Conservation (phyloP, 2,329 filamentous ascomycete genomes). For the Penicillium sp. region DNA sequence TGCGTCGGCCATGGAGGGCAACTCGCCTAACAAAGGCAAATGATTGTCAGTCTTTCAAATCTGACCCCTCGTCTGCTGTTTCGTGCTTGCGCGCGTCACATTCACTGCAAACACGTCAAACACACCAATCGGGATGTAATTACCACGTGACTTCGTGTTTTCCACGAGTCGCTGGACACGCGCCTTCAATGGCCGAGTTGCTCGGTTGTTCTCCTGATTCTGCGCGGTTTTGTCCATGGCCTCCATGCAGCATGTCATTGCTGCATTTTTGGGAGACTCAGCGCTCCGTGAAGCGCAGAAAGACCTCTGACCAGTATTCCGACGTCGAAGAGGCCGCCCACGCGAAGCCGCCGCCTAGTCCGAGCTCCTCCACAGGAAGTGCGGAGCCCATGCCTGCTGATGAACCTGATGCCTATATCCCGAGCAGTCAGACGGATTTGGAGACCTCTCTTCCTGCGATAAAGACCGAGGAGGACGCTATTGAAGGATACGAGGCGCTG, state of each 20-base stretch:
- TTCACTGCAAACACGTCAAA: slow-evolving; percentile 17
- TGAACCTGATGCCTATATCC: slow-evolving; percentile 28
- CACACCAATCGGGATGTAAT: slow-evolving; percentile 16
- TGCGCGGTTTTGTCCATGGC: slow-evolving; percentile 9
- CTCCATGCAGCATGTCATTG: slow-evolving; percentile 31
- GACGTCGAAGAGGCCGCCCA: slow-evolving; percentile 1
- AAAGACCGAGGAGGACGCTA: slow-evolving; percentile 66
- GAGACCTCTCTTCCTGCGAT: slow-evolving; percentile 70
- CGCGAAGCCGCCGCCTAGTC: slow-evolving; percentile 13
- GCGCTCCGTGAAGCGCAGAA: slow-evolving; percentile 34
- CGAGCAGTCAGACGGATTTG: slow-evolving; percentile 60
- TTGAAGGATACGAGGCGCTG: slow-evolving; percentile 74
- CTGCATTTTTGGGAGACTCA: slow-evolving; percentile 38
- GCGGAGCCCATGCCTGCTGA: slow-evolving; percentile 29
- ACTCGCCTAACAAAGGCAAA: not conserved
- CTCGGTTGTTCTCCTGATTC: not conserved
- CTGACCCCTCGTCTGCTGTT: not conserved
- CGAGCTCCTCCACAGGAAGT: slow-evolving; percentile 37
- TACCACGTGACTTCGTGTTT: slow-evolving; percentile 34
- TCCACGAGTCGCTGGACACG: slow-evolving; percentile 22
- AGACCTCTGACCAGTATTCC: slow-evolving; percentile 17
- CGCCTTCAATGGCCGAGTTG: slow-evolving; percentile 1
- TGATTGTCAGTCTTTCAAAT: not conserved
- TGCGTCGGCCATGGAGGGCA: slow-evolving; percentile 15
- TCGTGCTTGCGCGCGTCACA: not conserved